Percentiles rank a stretch among this genome's conserved stretches.
Evolutionary conservation across 2,329 filamentous ascomycete species (phyloP).

Genomic region (Cytospora leucostoma): DNA sequence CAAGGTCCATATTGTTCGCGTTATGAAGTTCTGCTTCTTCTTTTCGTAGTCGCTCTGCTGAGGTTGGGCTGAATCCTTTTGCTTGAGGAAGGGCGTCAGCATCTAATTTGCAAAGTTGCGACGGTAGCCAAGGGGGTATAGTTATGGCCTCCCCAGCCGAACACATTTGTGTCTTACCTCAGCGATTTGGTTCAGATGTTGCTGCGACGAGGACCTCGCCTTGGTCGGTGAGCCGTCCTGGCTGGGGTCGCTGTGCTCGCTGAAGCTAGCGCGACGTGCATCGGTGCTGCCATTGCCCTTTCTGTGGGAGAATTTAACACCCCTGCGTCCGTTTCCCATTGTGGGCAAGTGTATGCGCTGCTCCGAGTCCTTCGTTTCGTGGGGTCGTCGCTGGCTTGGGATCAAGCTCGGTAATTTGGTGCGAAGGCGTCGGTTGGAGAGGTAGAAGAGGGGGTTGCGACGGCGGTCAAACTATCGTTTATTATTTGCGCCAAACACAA

Average conservation of each 20-base stretch:
- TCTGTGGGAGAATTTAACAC: constrained; percentile 57
- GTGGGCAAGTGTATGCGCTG: constrained; percentile 24
- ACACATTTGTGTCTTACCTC: constrained; percentile 37
- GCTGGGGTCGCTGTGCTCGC: constrained; percentile 68
- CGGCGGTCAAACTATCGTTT: not conserved
- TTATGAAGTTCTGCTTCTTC: constrained; percentile 98
- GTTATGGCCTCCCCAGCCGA: not conserved
- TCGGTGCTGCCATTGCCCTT: constrained; percentile 51
- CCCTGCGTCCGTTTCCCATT: constrained; percentile 46
- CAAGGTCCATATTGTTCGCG: constrained; percentile 94
- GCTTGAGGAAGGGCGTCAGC: constrained; percentile 29
- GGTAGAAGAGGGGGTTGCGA: not conserved
- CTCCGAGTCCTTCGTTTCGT: not conserved
- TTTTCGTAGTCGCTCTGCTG: constrained; percentile 79
- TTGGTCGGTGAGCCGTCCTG: constrained; percentile 52
- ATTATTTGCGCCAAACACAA: not conserved
- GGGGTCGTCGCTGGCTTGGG: not conserved
- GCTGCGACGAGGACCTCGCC: constrained; percentile 34
- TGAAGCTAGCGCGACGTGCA: constrained; percentile 69
- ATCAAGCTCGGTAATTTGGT: not conserved
- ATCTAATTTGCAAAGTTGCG: not conserved
- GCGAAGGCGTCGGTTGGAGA: constrained; percentile 10
- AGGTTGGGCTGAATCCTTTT: constrained; percentile 49
- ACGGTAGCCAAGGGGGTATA: not conserved
- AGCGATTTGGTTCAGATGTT: constrained; percentile 40